Evolutionary conservation across 768 basidiomycete species (phyloP).

Genomic region (Agaricus sinodeliciosus): DNA sequence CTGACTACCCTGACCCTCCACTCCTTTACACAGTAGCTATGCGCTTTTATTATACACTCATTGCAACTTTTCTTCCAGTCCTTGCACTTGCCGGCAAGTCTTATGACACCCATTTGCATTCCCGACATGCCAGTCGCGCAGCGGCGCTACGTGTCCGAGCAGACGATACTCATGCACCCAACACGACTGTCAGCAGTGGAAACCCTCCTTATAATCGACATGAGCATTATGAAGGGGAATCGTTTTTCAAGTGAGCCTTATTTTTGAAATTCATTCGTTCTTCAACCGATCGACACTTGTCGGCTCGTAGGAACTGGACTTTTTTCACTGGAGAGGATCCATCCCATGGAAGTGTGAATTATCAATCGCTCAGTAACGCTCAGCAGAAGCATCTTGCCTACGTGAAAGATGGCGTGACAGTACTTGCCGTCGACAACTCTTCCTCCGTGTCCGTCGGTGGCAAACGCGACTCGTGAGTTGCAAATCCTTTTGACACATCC

Average conservation of each 20-base stretch:
- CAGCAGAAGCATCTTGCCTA: conserved; percentile 48
- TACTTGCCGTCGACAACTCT: conserved; percentile 56
- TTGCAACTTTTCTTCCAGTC: conserved; percentile 6
- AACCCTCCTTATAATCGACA: conserved; percentile 20
- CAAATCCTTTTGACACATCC: conserved; percentile 5
- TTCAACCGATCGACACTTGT: no score
- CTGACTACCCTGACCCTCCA: neutral
- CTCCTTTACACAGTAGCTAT: neutral
- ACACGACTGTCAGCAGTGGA: neutral
- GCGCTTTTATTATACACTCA: conserved; percentile 4
- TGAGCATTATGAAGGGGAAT: conserved; percentile 37
- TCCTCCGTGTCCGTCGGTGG: conserved; percentile 39
- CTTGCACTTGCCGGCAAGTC: conserved; percentile 6
- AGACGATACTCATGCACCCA: neutral
- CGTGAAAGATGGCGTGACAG: conserved; percentile 52
- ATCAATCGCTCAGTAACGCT: conserved; percentile 41
- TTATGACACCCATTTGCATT: neutral
- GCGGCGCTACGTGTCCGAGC: neutral
- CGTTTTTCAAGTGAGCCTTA: conserved; percentile 50
- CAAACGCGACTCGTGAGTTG: conserved; percentile 45
- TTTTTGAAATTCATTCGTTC: neutral
- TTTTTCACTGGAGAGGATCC: conserved; percentile 62
- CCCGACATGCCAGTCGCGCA: neutral
- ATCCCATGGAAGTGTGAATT: conserved; percentile 65
- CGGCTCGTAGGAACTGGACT: conserved; percentile 45